A percentile compares a stretch with the other conserved stretches of the same genome.
Conservation (phyloP, 2,329 filamentous ascomycete genomes). For the Sphaceloma murrayae region DNA sequence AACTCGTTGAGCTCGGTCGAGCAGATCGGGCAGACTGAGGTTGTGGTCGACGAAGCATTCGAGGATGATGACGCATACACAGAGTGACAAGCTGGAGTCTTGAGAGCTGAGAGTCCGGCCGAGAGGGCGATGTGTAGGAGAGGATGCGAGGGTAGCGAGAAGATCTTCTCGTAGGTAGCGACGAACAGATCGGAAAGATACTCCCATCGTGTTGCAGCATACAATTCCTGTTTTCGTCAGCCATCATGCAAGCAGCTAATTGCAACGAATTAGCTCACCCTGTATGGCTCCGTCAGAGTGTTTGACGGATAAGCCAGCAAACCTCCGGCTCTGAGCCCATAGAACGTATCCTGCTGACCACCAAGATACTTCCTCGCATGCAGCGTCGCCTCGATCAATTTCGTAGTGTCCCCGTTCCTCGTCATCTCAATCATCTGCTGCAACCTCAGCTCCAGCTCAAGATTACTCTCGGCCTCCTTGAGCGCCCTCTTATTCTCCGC, state of each 20-base stretch:
- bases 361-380: conserved; percentile 77
- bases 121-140: conserved; percentile 84
- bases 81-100: conserved; percentile 87
- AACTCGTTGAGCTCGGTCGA: conserved; percentile 90
- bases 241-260: not conserved
- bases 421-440: conserved; percentile 94
- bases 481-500: conserved; percentile 86
- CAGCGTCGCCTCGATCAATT: conserved; percentile 63
- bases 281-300: conserved; percentile 51
- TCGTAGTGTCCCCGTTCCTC: conserved; percentile 53
- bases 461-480: conserved; percentile 52
- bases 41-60: conserved; percentile 48
- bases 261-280: conserved; percentile 34
- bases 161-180: conserved; percentile 73
- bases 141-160: conserved; percentile 70
- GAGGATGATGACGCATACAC: conserved; percentile 44
- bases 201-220: conserved; percentile 62
- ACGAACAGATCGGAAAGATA: conserved; percentile 73
- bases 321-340: conserved; percentile 63
- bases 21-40: conserved; percentile 87
- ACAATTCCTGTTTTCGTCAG: conserved; percentile 50
- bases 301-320: conserved; percentile 65
- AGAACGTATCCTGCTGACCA: conserved; percentile 58
- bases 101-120: conserved; percentile 85
- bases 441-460: conserved; percentile 86